Percentiles rank a stretch among this genome's conserved stretches.
These are phyloP conservation scores for Iodosphaeria phyllophila DNA, from an alignment of 2,329 filamentous ascomycete species.

Conservation along the genomic window DNA sequence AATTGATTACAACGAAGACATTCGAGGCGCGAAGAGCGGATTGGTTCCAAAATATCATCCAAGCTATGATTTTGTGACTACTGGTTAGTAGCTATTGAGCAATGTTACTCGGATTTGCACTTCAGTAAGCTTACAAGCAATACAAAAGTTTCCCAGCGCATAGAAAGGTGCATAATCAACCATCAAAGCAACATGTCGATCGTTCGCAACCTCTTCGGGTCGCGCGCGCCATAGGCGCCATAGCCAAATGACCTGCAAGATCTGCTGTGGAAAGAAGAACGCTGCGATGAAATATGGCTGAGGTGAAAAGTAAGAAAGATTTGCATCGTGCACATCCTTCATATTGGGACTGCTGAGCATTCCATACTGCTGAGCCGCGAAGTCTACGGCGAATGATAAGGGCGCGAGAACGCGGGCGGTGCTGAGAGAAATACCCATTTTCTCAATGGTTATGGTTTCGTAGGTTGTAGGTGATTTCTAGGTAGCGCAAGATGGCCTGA, in stretches of 20 bases:
- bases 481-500: too few relatives aligned
- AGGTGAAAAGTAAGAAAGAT: constrained; percentile 38
- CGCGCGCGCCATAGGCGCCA: constrained; percentile 33
- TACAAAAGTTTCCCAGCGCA: constrained; percentile 35
- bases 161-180: constrained; percentile 35
- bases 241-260: constrained; percentile 37
- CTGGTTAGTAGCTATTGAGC: background rate
- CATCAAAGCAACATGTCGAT: constrained; percentile 25
- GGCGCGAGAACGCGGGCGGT: constrained; percentile 35
- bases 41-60: constrained; percentile 45
- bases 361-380: constrained; percentile 39
- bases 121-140: constrained; percentile 24
- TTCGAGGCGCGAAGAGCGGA: constrained; percentile 29
- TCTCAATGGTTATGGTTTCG: constrained; percentile 1
- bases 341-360: constrained; percentile 36
- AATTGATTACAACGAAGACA: constrained; percentile 36
- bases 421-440: constrained; percentile 32
- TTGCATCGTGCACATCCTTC: constrained; percentile 37
- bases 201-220: constrained; percentile 16
- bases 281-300: constrained; percentile 38
- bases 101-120: background rate
- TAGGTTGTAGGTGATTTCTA: background rate
- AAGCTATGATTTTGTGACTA: constrained; percentile 14
- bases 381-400: constrained; percentile 33
- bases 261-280: constrained; percentile 42